These are phyloP conservation scores for Candida ficus DNA, from an alignment of 805 yeast genomes.

Conservation along the genomic window DNA sequence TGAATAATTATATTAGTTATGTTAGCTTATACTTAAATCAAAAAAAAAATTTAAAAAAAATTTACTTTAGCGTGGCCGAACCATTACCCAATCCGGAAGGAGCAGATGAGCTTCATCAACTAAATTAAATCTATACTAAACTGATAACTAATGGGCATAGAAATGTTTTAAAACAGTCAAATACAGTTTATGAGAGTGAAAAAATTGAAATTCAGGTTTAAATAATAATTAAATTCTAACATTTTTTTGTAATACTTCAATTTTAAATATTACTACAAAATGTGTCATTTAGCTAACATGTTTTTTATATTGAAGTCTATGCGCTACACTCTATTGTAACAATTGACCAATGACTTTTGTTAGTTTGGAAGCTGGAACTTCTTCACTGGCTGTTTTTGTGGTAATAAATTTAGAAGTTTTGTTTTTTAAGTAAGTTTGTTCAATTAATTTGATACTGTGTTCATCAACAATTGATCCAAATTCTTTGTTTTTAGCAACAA, in stretches of 20 bases:
- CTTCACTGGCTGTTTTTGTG: slow-evolving; percentile 19
- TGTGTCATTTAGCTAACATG: not conserved
- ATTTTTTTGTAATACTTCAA: too few species aligned
- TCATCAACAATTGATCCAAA: slow-evolving; percentile 16
- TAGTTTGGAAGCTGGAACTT: slow-evolving; percentile 20
- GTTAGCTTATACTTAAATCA: not conserved
- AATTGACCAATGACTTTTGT: slow-evolving; percentile 20
- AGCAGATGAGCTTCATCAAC: slow-evolving; percentile 21
- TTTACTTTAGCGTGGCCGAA: slow-evolving; percentile 13
- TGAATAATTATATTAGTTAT: not conserved
- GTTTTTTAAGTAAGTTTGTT: slow-evolving; percentile 16
- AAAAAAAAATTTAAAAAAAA: slow-evolving; percentile 16
- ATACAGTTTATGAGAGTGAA: too few species aligned
- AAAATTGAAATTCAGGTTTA: too few species aligned
- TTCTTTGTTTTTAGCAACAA: slow-evolving; percentile 19
- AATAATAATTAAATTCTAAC: too few species aligned
- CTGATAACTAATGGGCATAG: too few species aligned
- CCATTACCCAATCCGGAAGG: slow-evolving; percentile 18
- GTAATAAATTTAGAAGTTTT: slow-evolving; percentile 19
- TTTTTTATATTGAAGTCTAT: not conserved
- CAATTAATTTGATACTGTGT: slow-evolving; percentile 13
- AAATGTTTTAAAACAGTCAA: too few species aligned
- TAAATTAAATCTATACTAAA: too few species aligned
- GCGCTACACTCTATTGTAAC: slow-evolving; percentile 2
- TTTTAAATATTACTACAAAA: too few species aligned